Conservation (phyloP, 768 basidiomycete genomes). For the Melanogaster broomeanus region DNA sequence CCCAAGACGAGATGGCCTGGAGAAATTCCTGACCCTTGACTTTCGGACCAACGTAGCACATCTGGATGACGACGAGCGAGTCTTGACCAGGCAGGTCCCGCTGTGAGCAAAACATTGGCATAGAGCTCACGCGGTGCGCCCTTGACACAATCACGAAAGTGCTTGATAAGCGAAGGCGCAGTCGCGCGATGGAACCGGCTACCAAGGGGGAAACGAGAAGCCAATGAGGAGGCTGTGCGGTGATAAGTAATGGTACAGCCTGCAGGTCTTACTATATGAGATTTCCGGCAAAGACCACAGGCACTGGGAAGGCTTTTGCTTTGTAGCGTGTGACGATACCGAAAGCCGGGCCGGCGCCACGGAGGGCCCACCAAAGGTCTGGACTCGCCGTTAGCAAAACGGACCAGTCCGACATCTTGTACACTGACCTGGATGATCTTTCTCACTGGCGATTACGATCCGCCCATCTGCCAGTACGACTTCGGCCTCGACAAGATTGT, state of each 20-base stretch:
- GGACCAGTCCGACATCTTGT: background rate
- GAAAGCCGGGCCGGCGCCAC: conserved; percentile 81
- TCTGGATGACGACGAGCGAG: conserved; percentile 87
- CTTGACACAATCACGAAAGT: conserved; percentile 93
- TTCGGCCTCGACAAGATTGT: conserved; percentile 89
- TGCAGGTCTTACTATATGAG: conserved; percentile 74
- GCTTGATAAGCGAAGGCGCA: conserved; percentile 83
- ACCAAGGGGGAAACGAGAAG: conserved; percentile 6
- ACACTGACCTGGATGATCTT: conserved; percentile 63
- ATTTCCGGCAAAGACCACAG: conserved; percentile 90
- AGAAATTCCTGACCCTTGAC: conserved; percentile 76
- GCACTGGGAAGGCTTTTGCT: conserved; percentile 85
- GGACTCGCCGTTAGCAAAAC: conserved; percentile 3
- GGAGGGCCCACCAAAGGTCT: conserved; percentile 90
- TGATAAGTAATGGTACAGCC: background rate
- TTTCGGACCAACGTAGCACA: conserved; percentile 83
- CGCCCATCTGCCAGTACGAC: conserved; percentile 89
- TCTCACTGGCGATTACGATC: conserved; percentile 77
- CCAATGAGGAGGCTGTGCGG: conserved; percentile 4
- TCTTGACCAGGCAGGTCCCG: conserved; percentile 83
- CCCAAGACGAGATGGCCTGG: conserved; percentile 86
- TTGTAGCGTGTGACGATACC: conserved; percentile 91
- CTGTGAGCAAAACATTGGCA: conserved; percentile 87
- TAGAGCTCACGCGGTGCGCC: conserved; percentile 86
- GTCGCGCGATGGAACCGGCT: conserved; percentile 90